These are phyloP conservation scores for Nakazawaea peltata DNA, from an alignment of 805 yeast genomes.

Conservation along the genomic window DNA sequence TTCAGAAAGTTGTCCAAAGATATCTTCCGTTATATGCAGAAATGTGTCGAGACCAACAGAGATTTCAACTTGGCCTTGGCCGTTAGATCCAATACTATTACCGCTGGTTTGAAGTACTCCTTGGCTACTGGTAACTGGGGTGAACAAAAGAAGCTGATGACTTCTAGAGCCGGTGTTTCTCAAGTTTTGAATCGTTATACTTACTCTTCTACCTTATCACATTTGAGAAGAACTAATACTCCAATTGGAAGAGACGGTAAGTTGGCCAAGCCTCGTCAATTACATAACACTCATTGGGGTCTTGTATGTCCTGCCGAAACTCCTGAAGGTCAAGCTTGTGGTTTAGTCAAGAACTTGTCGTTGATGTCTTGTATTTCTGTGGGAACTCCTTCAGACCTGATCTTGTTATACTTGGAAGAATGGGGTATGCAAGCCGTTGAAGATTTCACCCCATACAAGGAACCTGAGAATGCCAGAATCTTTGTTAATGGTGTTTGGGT, in stretches of 20 bases:
- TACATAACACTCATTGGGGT: slow-evolving; percentile 99
- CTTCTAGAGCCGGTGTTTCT: slow-evolving; percentile 98
- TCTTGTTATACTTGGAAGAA: slow-evolving; percentile 86
- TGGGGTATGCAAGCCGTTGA: slow-evolving; percentile 99
- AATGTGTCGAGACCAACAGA: slow-evolving; percentile 96
- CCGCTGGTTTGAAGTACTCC: slow-evolving; percentile 95
- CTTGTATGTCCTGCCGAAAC: slow-evolving; percentile 99
- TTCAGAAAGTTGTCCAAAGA: slow-evolving; percentile 95
- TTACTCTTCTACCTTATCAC: slow-evolving; percentile 96
- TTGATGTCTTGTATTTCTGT: slow-evolving; percentile 97
- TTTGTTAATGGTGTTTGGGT: slow-evolving; percentile 99
- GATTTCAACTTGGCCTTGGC: slow-evolving; percentile 96
- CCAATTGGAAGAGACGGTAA: slow-evolving; percentile 99
- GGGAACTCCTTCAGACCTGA: slow-evolving; percentile 95
- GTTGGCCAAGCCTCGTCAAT: slow-evolving; percentile 96
- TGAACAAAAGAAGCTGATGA: slow-evolving; percentile 99
- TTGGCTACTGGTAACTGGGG: slow-evolving; percentile 99
- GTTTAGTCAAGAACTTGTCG: slow-evolving; percentile 92
- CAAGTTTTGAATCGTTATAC: slow-evolving; percentile 98
- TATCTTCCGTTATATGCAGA: slow-evolving; percentile 96
- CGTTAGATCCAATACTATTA: slow-evolving; percentile 92
- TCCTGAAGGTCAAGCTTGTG: slow-evolving; percentile 99
- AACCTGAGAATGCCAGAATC: slow-evolving; percentile 86
- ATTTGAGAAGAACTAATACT: slow-evolving; percentile 97
- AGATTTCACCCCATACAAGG: slow-evolving; percentile 88